Evolutionary conservation across 176 grass and related monocot species (phyloP).

Genomic region (Chloris gayana): DNA sequence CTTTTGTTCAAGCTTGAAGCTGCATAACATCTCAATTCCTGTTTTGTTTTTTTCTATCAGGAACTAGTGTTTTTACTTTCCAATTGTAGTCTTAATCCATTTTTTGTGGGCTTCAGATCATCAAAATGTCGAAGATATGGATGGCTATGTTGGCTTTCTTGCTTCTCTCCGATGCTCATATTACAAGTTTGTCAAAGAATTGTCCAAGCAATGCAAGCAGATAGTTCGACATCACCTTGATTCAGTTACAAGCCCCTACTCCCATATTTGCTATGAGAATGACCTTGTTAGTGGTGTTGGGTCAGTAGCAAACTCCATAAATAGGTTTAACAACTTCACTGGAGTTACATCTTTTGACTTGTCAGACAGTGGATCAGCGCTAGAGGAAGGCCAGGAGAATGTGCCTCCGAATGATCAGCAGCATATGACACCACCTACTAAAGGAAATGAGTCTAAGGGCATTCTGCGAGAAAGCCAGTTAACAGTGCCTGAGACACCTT

Average conservation of each 20-base stretch:
- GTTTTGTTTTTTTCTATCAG: neutral
- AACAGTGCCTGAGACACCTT: conserved; percentile 96
- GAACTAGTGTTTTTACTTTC: conserved; percentile 6
- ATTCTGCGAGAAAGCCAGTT: conserved; percentile 84
- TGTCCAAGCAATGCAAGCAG: conserved; percentile 97
- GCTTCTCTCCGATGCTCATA: conserved; percentile 79
- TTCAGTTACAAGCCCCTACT: conserved; percentile 88
- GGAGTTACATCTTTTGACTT: conserved; percentile 73
- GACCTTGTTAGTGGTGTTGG: conserved; percentile 53
- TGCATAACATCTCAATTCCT: conserved; percentile 28
- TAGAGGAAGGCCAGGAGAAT: conserved; percentile 75
- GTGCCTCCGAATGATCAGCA: conserved; percentile 78
- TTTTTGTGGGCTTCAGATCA: conserved; percentile 41
- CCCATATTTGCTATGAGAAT: conserved; percentile 83
- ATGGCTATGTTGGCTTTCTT: conserved; percentile 93
- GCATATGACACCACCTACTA: conserved; percentile 79
- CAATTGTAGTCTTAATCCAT: neutral
- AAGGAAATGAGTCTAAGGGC: conserved; percentile 68
- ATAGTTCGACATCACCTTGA: conserved; percentile 84
- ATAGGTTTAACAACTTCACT: conserved; percentile 62
- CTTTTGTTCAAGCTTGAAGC: neutral
- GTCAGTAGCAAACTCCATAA: conserved; percentile 48
- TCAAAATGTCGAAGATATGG: conserved; percentile 77
- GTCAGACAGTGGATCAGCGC: conserved; percentile 58
- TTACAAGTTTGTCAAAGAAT: conserved; percentile 59